These are phyloP conservation scores for Mucor piriformis DNA, from an alignment of 371 early-diverging fungal species.

Conservation along the genomic window DNA sequence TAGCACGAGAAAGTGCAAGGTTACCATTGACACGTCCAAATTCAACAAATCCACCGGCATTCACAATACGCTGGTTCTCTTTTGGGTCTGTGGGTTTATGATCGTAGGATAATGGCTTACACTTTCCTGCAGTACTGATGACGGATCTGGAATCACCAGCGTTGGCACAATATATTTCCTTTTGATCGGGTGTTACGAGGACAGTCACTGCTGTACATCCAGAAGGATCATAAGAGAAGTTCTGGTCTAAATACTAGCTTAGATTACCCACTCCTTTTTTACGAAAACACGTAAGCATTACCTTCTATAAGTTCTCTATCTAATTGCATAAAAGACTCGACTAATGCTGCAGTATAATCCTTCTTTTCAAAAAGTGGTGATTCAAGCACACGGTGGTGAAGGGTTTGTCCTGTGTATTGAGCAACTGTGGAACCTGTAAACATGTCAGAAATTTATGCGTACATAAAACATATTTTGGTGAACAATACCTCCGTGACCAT, in stretches of 20 bases:
- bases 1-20: slow-evolving; percentile 93
- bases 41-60: slow-evolving; percentile 96
- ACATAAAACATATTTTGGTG: too few species aligned
- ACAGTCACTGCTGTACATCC: slow-evolving; percentile 93
- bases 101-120: slow-evolving; percentile 82
- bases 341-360: slow-evolving; percentile 77
- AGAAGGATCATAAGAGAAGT: slow-evolving; percentile 76
- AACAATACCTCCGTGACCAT: slow-evolving; percentile 93
- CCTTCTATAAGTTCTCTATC: slow-evolving; percentile 82
- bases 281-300: slow-evolving; percentile 26
- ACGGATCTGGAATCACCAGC: slow-evolving; percentile 96
- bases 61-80: slow-evolving; percentile 83
- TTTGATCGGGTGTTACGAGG: slow-evolving; percentile 41
- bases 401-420: slow-evolving; percentile 78
- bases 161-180: slow-evolving; percentile 69
- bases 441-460: neutral
- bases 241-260: slow-evolving; percentile 61
- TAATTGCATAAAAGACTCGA: slow-evolving; percentile 78
- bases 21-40: slow-evolving; percentile 97
- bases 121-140: slow-evolving; percentile 75
- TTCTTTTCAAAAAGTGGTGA: slow-evolving; percentile 67
- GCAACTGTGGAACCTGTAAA: slow-evolving; percentile 76
- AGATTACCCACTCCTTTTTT: neutral
- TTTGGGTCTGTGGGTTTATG: slow-evolving; percentile 89
- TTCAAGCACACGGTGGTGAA: slow-evolving; percentile 74